Evolutionary conservation across 176 grass and related monocot genomes (phyloP).

Genomic region (Triticum timopheevii): DNA sequence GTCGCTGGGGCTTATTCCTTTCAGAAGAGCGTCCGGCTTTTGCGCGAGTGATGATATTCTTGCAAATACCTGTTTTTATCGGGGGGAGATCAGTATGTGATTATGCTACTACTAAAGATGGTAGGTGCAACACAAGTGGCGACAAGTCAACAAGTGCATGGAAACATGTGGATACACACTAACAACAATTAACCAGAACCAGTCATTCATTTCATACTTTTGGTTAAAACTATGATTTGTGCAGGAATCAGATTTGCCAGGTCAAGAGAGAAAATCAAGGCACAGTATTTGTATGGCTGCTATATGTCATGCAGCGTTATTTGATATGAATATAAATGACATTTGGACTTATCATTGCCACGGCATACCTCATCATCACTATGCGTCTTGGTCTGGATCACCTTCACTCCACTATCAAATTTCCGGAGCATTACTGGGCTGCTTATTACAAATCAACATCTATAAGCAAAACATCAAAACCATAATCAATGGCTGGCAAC

Average conservation of each 20-base stretch:
- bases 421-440: conserved; percentile 95
- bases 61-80: conserved; percentile 69
- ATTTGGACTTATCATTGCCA: neutral
- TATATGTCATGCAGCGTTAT: conserved; percentile 7
- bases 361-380: conserved; percentile 87
- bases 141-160: neutral
- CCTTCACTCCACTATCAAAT: conserved; percentile 98
- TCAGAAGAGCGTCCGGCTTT: conserved; percentile 74
- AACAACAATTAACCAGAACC: conserved; percentile 17
- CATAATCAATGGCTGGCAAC: conserved; percentile 44
- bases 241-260: conserved; percentile 3
- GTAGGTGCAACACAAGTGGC: conserved; percentile 1
- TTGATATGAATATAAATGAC: neutral
- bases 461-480: conserved; percentile 61
- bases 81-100: neutral
- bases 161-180: neutral
- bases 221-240: neutral
- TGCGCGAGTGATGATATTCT: conserved; percentile 80
- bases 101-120: neutral
- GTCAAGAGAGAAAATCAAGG: neutral
- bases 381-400: conserved; percentile 95
- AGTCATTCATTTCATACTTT: conserved; percentile 21
- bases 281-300: neutral
- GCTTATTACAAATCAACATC: conserved; percentile 68
- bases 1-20: conserved; percentile 91